Conservation (phyloP, 1,139 yeast genomes). For the Yamadazyma friedrichii region DNA sequence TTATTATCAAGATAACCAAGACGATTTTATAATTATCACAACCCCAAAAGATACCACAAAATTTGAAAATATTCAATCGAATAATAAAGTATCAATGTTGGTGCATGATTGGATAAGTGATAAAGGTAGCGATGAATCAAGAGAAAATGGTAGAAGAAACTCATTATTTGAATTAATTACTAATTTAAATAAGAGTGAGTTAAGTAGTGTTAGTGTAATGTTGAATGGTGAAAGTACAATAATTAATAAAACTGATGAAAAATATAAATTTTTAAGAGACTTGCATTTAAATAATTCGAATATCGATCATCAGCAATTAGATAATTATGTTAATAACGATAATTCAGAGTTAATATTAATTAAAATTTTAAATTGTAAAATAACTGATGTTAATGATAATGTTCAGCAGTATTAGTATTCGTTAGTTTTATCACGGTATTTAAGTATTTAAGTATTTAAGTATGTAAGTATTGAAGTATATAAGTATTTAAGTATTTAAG, state of each 20-base stretch:
- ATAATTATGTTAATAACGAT: conserved; percentile 47
- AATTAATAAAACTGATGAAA: conserved; percentile 34
- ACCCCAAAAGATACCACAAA: conserved; percentile 71
- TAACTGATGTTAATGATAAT: conserved; percentile 78
- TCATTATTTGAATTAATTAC: conserved; percentile 63
- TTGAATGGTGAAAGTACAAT: conserved; percentile 68
- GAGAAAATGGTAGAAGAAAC: conserved; percentile 27
- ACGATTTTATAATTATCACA: conserved; percentile 60
- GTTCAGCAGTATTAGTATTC: conserved; percentile 45
- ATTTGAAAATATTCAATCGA: conserved; percentile 59
- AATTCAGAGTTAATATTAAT: conserved; percentile 67
- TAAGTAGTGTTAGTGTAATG: conserved; percentile 77
- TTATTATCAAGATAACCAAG: conserved; percentile 43
- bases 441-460: no score
- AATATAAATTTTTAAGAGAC: conserved; percentile 55
- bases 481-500: no score
- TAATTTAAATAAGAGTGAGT: conserved; percentile 70
- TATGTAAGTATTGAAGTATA: no score
- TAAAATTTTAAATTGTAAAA: conserved; percentile 63
- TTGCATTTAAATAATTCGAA: conserved; percentile 60
- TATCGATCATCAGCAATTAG: conserved; percentile 68
- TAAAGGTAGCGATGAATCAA: conserved; percentile 22
- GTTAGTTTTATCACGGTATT: no score
- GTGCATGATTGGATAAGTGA: conserved; percentile 87
- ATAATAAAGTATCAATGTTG: conserved; percentile 74